These are phyloP conservation scores for Trichosphaerium sp. DNA, from an alignment of 78 protist genomes.

Conservation along the genomic window DNA sequence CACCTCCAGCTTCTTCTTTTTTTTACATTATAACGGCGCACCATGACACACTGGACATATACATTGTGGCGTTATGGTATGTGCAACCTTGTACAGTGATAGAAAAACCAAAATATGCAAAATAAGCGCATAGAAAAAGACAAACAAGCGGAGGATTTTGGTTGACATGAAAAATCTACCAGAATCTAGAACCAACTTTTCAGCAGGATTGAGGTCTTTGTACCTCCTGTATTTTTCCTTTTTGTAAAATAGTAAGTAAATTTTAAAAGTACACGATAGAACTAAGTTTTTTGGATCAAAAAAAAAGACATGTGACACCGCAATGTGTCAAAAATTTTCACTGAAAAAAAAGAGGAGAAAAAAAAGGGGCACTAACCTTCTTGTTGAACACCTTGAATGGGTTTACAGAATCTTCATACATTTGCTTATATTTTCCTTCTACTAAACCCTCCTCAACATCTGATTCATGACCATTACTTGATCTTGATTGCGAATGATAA, in stretches of 20 bases:
- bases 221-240: conserved; percentile 45
- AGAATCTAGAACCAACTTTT: conserved; percentile 28
- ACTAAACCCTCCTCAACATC: too few relatives aligned
- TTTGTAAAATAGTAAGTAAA: too few relatives aligned
- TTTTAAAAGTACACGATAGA: background rate
- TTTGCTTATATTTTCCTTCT: conserved; percentile 22
- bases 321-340: background rate
- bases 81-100: conserved; percentile 33
- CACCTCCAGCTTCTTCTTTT: too few relatives aligned
- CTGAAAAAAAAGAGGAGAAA: background rate
- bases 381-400: conserved; percentile 62
- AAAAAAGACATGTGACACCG: background rate
- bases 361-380: background rate
- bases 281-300: background rate
- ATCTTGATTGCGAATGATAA: too few relatives aligned
- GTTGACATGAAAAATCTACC: conserved; percentile 48
- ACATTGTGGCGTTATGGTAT: too few relatives aligned
- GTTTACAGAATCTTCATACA: conserved; percentile 66
- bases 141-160: conserved; percentile 35
- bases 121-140: conserved; percentile 46
- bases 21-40: too few relatives aligned
- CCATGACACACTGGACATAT: too few relatives aligned
- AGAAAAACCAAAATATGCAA: conserved; percentile 49
- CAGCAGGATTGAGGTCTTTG: conserved; percentile 45
- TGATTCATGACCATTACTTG: too few relatives aligned